Evolutionary conservation across 306 rosid genomes (phyloP), one percentile per base, ranked within the genome.

Genomic region (Acmispon strigosus): DNA sequence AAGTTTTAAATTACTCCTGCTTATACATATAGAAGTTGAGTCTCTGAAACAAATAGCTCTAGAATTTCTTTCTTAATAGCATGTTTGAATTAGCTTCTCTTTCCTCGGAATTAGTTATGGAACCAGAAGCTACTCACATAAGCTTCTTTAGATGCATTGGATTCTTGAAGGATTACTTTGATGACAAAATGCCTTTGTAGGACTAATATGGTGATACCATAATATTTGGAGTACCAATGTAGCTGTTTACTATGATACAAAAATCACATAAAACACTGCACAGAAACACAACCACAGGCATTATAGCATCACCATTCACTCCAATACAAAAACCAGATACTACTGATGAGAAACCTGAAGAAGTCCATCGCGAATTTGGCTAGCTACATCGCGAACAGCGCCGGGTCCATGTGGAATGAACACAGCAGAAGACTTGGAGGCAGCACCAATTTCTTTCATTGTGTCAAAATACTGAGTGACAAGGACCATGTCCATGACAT

Each of bases 321-420:
- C 34, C 53, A 16, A 37, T 42, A 15, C 49, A 65, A 74, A 70
- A 74, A 70, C 43, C 59, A 65, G 52, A 77, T 27, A 52, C 67
- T 78, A 82, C 57, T 76, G 66, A 62, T 72, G 77, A 78, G 97
- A 65, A 72, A 67, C 88, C 87, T 90, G 98, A 69, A 93, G 94
- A 80, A 90, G 96, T 44, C 98, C 98, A 49, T 93, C 89, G 6
- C 98, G 96, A 66, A 90, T 93, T 70, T 93, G 98, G 22, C 86
- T 14, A 7, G 97, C 96, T 4, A 93, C 89, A 55, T 93, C 97
- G 0, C 92, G 85, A 65, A 93, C 98, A n/a, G 90, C 87, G 24
- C 98, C 97, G 39, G 98, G 98, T 74, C 98, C 97, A 58, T 93
- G 98, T 37, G 98, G 98, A 39, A 93, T 88, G 67, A 93, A 93